A percentile compares a stretch with the other conserved stretches of the same genome.
Conservation (phyloP, 2,329 filamentous ascomycete genomes). For the Paecilomyces formosus region DNA sequence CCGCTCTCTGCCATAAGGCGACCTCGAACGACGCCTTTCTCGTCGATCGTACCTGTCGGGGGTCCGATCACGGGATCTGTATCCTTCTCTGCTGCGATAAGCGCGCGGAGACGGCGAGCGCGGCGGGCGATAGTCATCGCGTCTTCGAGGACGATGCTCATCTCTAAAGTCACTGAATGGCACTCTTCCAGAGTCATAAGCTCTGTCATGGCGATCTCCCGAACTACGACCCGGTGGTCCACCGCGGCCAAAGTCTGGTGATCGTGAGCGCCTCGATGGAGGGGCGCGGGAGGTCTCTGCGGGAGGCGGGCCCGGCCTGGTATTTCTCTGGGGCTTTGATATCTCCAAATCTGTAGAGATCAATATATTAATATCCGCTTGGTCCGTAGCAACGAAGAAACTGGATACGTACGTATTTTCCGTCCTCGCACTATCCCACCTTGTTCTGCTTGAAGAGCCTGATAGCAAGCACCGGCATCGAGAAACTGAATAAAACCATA, state of each 20-base stretch:
- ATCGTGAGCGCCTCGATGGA: slow-evolving; percentile 51
- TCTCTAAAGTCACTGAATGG: slow-evolving; percentile 45
- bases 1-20: slow-evolving; percentile 57
- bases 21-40: slow-evolving; percentile 60
- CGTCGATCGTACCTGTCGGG: slow-evolving; percentile 46
- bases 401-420: slow-evolving; percentile 69
- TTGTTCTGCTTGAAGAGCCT: slow-evolving; percentile 71
- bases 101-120: slow-evolving; percentile 54
- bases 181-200: slow-evolving; percentile 25
- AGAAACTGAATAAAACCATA: slow-evolving; percentile 97
- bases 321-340: slow-evolving; percentile 79
- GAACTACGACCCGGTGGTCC: slow-evolving; percentile 21
- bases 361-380: slow-evolving; percentile 1
- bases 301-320: slow-evolving; percentile 45
- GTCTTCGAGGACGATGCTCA: slow-evolving; percentile 37
- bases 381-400: neutral
- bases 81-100: slow-evolving; percentile 59
- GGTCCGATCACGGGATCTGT: slow-evolving; percentile 39
- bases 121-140: slow-evolving; percentile 60
- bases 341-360: slow-evolving; percentile 67
- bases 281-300: slow-evolving; percentile 28
- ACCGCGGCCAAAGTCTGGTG: slow-evolving; percentile 52
- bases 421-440: slow-evolving; percentile 77
- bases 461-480: slow-evolving; percentile 63
- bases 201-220: slow-evolving; percentile 39